A percentile compares a stretch with the other conserved stretches of the same genome.
phyloP scores from a whole-genome alignment of 2,329 filamentous ascomycete species.

The Macrophomina pseudophaseolina region DNA sequence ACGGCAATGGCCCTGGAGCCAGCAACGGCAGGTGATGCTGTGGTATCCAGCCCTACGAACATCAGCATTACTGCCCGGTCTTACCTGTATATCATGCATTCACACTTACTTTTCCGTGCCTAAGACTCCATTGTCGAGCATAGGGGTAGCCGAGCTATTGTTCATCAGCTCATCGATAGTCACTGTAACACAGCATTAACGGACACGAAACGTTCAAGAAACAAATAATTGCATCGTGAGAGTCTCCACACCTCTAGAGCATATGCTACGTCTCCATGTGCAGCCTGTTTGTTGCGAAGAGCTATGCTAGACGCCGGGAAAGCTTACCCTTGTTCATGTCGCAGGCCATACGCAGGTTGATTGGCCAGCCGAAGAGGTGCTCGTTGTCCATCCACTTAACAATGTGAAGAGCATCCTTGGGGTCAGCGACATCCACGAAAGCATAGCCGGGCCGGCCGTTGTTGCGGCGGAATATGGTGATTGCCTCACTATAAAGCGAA shows the following conservation, averaged over 20 bases:
- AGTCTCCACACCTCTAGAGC: not conserved
- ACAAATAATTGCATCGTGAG: not conserved
- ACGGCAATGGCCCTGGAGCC: slow-evolving; percentile 18
- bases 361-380: slow-evolving; percentile 24
- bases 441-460: slow-evolving; percentile 17
- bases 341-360: slow-evolving; percentile 12
- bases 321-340: slow-evolving; percentile 19
- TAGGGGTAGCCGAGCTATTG: not conserved
- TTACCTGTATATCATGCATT: not conserved
- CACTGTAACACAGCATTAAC: not conserved
- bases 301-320: not conserved
- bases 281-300: not conserved
- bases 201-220: not conserved
- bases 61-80: no score
- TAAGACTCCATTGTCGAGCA: not conserved
- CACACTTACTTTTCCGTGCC: not conserved
- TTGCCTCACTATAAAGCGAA: not conserved
- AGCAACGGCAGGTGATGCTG: slow-evolving; percentile 19
- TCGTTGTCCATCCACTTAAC: slow-evolving; percentile 21
- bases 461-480: slow-evolving; percentile 10
- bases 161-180: not conserved
- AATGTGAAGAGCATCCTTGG: slow-evolving; percentile 14
- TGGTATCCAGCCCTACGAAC: not conserved
- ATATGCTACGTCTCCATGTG: not conserved
- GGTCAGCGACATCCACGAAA: not conserved